These are phyloP conservation scores for Exserohilum rostratum DNA, from an alignment of 2,329 filamentous ascomycete species.

Conservation along the genomic window DNA sequence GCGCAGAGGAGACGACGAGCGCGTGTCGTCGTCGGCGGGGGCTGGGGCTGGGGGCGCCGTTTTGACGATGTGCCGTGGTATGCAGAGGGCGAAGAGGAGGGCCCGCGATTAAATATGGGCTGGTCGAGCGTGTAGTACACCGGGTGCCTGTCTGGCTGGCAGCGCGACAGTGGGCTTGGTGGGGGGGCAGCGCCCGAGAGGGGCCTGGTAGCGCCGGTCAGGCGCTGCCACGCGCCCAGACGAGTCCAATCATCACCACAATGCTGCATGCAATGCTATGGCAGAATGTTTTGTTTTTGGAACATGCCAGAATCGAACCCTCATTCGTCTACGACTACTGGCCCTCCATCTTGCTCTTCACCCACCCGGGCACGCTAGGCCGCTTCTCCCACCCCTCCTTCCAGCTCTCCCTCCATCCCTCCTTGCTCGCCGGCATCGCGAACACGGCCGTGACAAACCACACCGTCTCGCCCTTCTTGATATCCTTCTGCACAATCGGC, in stretches of 20 bases:
- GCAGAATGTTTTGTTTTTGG: too few species aligned
- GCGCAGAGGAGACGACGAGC: constrained; percentile 36
- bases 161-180: too few species aligned
- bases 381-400: constrained; percentile 62
- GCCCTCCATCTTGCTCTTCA: constrained; percentile 58
- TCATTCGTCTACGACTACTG: constrained; percentile 10
- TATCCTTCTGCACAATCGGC: constrained; percentile 69
- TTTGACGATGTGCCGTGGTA: constrained; percentile 6
- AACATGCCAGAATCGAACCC: too few species aligned
- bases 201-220: too few species aligned
- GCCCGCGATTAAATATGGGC: constrained; percentile 5
- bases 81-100: background rate
- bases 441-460: constrained; percentile 77
- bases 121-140: background rate
- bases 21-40: constrained; percentile 9
- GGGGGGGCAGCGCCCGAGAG: too few species aligned
- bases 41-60: constrained; percentile 23
- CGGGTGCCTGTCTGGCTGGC: too few species aligned
- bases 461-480: constrained; percentile 62
- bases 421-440: constrained; percentile 66
- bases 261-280: background rate
- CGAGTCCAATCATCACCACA: too few species aligned
- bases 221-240: too few species aligned
- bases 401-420: constrained; percentile 55
- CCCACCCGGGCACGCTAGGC: constrained; percentile 66